Percentiles rank a stretch among this genome's conserved stretches.
Evolutionary conservation across 2,329 filamentous ascomycete genomes (phyloP).

Genomic region (Trichoderma oligosporum): DNA sequence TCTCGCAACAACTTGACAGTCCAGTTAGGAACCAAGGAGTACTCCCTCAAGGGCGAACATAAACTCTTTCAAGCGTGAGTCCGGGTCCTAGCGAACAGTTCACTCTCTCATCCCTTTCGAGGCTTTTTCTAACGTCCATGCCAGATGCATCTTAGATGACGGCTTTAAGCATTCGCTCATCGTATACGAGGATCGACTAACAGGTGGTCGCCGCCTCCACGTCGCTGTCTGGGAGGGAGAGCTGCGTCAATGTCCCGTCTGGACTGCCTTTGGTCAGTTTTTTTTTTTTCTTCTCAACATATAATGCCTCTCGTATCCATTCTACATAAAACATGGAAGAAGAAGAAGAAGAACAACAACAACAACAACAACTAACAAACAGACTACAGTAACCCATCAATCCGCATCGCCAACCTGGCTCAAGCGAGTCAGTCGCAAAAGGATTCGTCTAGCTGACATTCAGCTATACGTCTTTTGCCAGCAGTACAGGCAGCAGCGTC

Average conservation of each 20-base stretch:
- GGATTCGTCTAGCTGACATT: constrained; percentile 51
- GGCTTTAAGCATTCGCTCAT: constrained; percentile 50
- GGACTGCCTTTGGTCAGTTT: constrained; percentile 60
- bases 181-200: constrained; percentile 50
- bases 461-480: constrained; percentile 57
- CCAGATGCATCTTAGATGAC: constrained; percentile 55
- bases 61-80: constrained; percentile 55
- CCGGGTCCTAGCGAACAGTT: background rate
- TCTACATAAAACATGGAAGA: too few relatives aligned
- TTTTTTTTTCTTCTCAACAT: too few relatives aligned
- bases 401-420: constrained; percentile 49
- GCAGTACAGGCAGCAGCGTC: constrained; percentile 50
- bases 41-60: constrained; percentile 45
- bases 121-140: background rate
- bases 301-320: too few relatives aligned
- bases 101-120: background rate
- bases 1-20: constrained; percentile 45
- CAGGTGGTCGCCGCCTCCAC: constrained; percentile 51
- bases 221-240: constrained; percentile 54
- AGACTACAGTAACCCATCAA: constrained; percentile 50
- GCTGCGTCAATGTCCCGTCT: constrained; percentile 53
- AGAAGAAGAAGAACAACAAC: too few relatives aligned
- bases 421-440: constrained; percentile 42
- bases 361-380: background rate
- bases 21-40: constrained; percentile 45